These are phyloP conservation scores for Zygnema circumcarinatum DNA, from an alignment of 139 green algal genomes.

Conservation along the genomic window DNA sequence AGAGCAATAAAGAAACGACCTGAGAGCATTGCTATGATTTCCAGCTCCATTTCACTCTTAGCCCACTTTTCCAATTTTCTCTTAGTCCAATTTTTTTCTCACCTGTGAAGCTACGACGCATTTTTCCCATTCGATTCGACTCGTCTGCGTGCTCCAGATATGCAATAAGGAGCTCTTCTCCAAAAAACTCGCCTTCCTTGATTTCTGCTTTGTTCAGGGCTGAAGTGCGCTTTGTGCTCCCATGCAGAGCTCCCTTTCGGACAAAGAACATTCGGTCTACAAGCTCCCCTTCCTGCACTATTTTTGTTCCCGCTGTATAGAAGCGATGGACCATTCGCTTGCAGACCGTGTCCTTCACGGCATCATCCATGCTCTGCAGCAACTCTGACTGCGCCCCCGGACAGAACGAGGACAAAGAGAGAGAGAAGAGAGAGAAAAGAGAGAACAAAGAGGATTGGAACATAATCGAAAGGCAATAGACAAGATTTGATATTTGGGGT, in stretches of 20 bases:
- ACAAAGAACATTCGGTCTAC: conserved; percentile 58
- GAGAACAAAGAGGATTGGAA: background rate
- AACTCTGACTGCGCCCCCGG: conserved; percentile 19
- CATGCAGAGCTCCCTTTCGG: conserved; percentile 27
- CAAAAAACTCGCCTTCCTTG: conserved; percentile 28
- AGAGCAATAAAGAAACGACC: no score
- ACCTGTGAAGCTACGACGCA: background rate
- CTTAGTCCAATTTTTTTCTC: no score
- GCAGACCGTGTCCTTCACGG: conserved; percentile 56
- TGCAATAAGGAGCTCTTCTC: conserved; percentile 53
- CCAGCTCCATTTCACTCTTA: no score
- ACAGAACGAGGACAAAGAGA: no score
- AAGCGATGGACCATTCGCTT: conserved; percentile 44
- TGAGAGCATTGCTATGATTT: no score
- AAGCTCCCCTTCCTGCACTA: conserved; percentile 46
- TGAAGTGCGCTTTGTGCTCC: conserved; percentile 33
- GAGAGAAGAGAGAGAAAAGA: background rate
- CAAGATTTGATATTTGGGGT: no score
- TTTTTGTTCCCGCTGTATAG: conserved; percentile 25
- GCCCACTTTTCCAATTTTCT: no score
- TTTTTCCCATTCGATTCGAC: background rate
- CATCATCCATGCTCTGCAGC: conserved; percentile 36
- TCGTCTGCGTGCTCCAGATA: conserved; percentile 34
- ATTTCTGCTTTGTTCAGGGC: conserved; percentile 30
- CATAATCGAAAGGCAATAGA: no score